phyloP scores from a whole-genome alignment of 2,329 filamentous ascomycete genomes.

The Colletotrichum falcatum region DNA sequence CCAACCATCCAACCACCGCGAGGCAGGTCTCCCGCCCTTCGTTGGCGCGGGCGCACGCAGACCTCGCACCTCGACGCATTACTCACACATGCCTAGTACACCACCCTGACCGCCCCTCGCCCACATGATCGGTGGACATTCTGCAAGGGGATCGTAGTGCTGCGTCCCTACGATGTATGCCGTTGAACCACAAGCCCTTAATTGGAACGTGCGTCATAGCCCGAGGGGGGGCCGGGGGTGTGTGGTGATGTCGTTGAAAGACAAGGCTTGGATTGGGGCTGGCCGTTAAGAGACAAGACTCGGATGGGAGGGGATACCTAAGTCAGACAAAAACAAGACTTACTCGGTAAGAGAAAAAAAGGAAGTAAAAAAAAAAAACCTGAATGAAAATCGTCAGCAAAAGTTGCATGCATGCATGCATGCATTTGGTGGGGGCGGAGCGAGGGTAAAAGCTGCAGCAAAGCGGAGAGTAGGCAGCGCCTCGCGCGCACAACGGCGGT shows the following conservation, averaged over 20 bases:
- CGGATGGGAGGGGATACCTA: too few relatives aligned
- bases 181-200: neutral
- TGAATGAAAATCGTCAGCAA: neutral
- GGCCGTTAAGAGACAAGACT: too few relatives aligned
- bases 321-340: too few relatives aligned
- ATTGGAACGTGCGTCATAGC: conserved; percentile 9
- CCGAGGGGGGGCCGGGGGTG: neutral
- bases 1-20: neutral
- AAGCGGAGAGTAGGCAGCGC: conserved; percentile 14
- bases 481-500: conserved; percentile 14
- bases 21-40: neutral
- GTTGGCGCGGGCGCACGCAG: neutral
- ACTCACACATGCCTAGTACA: neutral
- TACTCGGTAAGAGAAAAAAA: neutral
- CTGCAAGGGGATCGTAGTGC: neutral
- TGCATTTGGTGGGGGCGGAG: neutral
- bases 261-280: neutral
- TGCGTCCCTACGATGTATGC: neutral
- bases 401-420: neutral
- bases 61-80: neutral
- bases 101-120: neutral
- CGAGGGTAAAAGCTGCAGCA: neutral
- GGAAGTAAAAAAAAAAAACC: neutral
- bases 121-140: neutral
- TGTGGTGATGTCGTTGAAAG: conserved; percentile 3